phyloP scores from a whole-genome alignment of 1,284 basidiomycete species.

The Pascua sp. region DNA sequence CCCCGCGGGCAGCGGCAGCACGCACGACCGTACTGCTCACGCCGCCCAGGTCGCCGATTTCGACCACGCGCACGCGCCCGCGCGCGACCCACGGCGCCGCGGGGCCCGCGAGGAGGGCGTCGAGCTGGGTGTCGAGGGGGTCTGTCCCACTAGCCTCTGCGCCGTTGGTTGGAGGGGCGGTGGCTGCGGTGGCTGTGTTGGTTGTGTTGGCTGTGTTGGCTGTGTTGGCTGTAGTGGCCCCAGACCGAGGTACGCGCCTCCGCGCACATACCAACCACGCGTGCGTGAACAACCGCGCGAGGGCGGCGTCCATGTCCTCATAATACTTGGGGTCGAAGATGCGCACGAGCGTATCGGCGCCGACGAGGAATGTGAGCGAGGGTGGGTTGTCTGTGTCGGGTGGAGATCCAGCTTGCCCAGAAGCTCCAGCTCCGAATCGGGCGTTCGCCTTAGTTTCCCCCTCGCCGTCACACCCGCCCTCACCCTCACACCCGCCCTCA shows the following conservation, averaged over 20 bases:
- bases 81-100: too few relatives aligned
- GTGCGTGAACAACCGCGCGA: conserved; percentile 24
- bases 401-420: not conserved
- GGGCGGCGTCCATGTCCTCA: conserved; percentile 48
- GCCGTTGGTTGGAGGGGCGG: too few relatives aligned
- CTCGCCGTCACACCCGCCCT: not conserved
- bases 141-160: too few relatives aligned
- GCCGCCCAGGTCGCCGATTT: too few relatives aligned
- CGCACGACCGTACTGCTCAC: too few relatives aligned
- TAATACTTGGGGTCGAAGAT: conserved; percentile 82
- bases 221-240: too few relatives aligned
- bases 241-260: conserved; percentile 43
- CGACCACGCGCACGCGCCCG: too few relatives aligned
- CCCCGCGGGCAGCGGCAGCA: too few relatives aligned
- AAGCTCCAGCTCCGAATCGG: not conserved
- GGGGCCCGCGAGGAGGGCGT: too few relatives aligned
- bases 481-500: not conserved
- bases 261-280: conserved; percentile 69
- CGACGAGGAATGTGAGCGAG: conserved; percentile 57
- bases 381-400: not conserved
- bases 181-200: too few relatives aligned
- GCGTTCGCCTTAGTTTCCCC: not conserved
- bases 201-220: too few relatives aligned
- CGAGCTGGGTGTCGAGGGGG: too few relatives aligned
- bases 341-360: conserved; percentile 83